Percentiles rank a stretch among this genome's conserved stretches.
These are phyloP conservation scores for Moricandia arvensis DNA, from an alignment of 345 rosid genomes.

Conservation along the genomic window DNA sequence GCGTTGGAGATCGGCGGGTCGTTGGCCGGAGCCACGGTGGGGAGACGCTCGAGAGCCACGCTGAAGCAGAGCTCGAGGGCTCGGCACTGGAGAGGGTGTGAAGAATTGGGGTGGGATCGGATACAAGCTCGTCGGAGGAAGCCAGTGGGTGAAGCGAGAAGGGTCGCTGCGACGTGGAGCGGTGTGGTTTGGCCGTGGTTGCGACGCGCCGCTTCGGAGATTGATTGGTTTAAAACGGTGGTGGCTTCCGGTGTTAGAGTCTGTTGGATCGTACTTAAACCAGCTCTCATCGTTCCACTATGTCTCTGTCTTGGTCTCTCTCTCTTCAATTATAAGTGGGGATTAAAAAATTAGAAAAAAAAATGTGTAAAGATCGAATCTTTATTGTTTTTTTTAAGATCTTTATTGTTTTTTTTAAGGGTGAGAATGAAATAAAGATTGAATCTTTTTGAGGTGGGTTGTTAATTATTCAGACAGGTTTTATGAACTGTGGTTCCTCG, in stretches of 20 bases:
- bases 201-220: constrained; percentile 85
- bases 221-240: constrained; percentile 78
- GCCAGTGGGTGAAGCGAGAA: constrained; percentile 72
- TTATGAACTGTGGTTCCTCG: constrained; percentile 4
- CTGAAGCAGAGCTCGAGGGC: constrained; percentile 99
- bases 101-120: constrained; percentile 95
- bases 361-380: constrained; percentile 12
- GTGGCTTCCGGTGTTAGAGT: constrained; percentile 97
- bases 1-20: constrained; percentile 99
- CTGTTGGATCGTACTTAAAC: constrained; percentile 91
- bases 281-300: constrained; percentile 75
- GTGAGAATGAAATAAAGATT: constrained; percentile 5
- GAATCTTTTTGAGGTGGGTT: constrained; percentile 35
- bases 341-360: constrained; percentile 11
- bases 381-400: constrained; percentile 19
- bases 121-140: constrained; percentile 95
- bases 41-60: constrained; percentile 93
- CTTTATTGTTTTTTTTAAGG: constrained; percentile 1
- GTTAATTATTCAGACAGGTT: constrained; percentile 24
- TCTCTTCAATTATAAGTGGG: constrained; percentile 36
- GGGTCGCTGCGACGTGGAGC: constrained; percentile 90
- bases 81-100: constrained; percentile 97
- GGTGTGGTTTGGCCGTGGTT: constrained; percentile 98
- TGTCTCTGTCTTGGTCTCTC: constrained; percentile 4
- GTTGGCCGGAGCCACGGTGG: constrained; percentile 49